Evolutionary conservation across 176 grass and related monocot genomes (phyloP).

Genomic region (Rhipidocladum racemiflorum): DNA sequence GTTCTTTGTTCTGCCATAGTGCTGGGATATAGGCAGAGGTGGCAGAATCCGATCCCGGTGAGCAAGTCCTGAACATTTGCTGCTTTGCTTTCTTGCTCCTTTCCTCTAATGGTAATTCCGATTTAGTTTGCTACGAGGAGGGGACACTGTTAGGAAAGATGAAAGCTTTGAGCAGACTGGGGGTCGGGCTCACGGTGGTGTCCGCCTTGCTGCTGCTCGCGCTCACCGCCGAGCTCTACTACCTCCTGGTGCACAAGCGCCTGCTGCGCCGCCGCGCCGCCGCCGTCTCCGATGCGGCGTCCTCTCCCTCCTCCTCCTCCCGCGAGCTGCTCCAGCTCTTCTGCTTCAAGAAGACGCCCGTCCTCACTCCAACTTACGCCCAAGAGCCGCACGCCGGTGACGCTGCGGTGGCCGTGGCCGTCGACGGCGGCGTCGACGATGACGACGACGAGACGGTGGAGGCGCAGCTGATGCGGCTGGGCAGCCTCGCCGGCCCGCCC

Average conservation of each 20-base stretch:
- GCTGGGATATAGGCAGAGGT: background rate
- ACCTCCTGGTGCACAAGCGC: constrained; percentile 82
- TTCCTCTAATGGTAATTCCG: constrained; percentile 21
- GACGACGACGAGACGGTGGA: constrained; percentile 61
- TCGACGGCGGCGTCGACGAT: constrained; percentile 6
- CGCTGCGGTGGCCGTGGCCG: background rate
- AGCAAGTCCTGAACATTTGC: background rate
- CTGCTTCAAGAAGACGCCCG: constrained; percentile 67
- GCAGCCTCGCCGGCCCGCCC: constrained; percentile 64
- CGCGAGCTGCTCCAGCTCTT: constrained; percentile 64
- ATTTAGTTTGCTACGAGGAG: constrained; percentile 7
- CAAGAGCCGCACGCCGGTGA: constrained; percentile 21
- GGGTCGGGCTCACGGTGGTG: constrained; percentile 60
- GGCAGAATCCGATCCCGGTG: background rate
- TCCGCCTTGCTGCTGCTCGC: constrained; percentile 69
- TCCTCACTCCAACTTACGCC: constrained; percentile 33
- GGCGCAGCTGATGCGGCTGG: constrained; percentile 79
- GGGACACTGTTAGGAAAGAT: constrained; percentile 28
- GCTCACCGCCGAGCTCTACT: constrained; percentile 78
- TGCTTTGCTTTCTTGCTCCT: background rate
- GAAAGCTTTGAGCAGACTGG: constrained; percentile 52
- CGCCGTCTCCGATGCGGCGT: constrained; percentile 40
- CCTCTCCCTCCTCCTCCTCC: constrained; percentile 43
- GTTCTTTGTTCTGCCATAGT: background rate
- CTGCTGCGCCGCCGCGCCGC: constrained; percentile 31